Conservation (phyloP, 23 red algal species). For the Chondrus crispus region DNA sequence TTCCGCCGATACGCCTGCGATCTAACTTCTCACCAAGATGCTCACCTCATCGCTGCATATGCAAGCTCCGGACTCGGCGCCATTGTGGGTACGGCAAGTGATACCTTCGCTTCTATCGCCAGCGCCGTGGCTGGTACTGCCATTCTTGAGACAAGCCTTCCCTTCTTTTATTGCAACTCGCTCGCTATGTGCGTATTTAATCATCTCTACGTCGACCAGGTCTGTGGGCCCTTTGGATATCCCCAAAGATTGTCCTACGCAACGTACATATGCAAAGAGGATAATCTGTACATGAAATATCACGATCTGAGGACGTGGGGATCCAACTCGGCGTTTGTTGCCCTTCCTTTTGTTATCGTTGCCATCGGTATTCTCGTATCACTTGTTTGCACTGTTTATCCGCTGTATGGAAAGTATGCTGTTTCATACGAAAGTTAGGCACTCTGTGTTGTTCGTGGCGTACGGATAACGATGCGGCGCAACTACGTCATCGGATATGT, state of each 20-base stretch:
- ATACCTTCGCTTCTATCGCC: constrained; percentile 63
- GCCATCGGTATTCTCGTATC: constrained; percentile 12
- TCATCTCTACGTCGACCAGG: constrained; percentile 56
- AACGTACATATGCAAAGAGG: constrained; percentile 48
- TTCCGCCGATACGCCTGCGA: too few relatives aligned
- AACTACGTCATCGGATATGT: not conserved
- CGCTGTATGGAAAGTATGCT: not conserved
- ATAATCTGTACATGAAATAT: constrained; percentile 47
- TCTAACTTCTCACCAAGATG: too few relatives aligned
- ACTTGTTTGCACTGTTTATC: constrained; percentile 6
- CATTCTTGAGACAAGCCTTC: constrained; percentile 48
- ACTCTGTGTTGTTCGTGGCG: not conserved
- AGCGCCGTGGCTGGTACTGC: constrained; percentile 26
- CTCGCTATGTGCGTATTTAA: constrained; percentile 71
- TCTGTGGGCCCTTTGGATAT: constrained; percentile 72
- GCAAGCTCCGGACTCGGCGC: constrained; percentile 60
- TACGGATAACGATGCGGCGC: not conserved
- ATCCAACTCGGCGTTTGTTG: constrained; percentile 66
- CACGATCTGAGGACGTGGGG: constrained; percentile 9
- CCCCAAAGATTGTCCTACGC: constrained; percentile 54
- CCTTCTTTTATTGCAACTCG: constrained; percentile 53
- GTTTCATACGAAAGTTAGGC: not conserved
- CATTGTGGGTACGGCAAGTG: constrained; percentile 35
- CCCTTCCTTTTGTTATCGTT: constrained; percentile 66
- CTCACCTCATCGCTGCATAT: constrained; percentile 64